phyloP scores from a whole-genome alignment of 2,329 filamentous ascomycete species.

The Ustulina deusta region DNA sequence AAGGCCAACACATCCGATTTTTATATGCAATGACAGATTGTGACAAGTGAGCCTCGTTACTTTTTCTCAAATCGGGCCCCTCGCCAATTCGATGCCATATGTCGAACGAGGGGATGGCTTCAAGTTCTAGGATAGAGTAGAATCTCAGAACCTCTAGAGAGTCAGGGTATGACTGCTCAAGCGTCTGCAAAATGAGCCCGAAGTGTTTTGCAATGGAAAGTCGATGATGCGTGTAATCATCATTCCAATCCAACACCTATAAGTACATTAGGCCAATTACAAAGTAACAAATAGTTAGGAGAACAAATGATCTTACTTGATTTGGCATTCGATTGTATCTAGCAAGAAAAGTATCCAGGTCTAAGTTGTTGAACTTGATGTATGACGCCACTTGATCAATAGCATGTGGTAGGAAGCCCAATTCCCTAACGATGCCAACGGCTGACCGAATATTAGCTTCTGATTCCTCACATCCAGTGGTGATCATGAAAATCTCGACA shows the following conservation, averaged over 20 bases:
- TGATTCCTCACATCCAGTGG: background rate
- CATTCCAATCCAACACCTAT: slow-evolving; percentile 10
- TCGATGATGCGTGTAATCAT: background rate
- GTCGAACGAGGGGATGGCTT: slow-evolving; percentile 5
- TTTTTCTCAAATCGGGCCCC: background rate
- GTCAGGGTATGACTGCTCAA: slow-evolving; percentile 8
- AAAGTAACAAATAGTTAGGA: background rate
- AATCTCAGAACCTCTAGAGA: slow-evolving; percentile 13
- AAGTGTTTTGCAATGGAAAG: slow-evolving; percentile 7
- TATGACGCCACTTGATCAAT: slow-evolving; percentile 17
- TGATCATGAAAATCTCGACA: background rate
- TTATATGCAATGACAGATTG: background rate
- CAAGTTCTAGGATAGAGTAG: slow-evolving; percentile 7
- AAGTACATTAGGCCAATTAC: background rate
- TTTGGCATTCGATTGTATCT: slow-evolving; percentile 7
- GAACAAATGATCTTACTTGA: background rate
- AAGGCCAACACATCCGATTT: background rate
- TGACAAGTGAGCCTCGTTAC: background rate
- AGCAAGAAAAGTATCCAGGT: slow-evolving; percentile 1
- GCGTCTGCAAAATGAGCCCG: slow-evolving; percentile 1
- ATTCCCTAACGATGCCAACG: background rate
- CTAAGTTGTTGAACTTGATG: slow-evolving; percentile 10
- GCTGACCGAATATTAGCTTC: background rate
- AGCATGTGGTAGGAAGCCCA: slow-evolving; percentile 10
- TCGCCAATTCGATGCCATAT: background rate